phyloP scores from a whole-genome alignment of 169 alveolate species.

The Eimeria acervulina region DNA sequence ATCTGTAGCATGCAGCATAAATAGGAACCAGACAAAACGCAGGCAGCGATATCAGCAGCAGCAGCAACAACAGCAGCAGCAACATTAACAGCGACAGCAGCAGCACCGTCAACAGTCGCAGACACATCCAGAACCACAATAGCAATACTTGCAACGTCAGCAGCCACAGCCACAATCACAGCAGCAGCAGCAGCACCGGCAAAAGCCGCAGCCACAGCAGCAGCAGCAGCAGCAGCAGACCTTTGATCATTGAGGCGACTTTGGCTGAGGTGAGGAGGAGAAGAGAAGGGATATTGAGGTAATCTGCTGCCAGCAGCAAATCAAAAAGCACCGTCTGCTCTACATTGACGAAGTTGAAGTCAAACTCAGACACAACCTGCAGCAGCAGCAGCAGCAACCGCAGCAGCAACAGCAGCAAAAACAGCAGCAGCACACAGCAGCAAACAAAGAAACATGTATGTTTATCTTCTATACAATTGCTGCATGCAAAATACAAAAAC shows the following conservation, averaged over 20 bases:
- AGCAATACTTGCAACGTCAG: not conserved
- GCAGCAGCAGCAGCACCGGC: conserved; percentile 1
- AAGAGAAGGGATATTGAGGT: conserved; percentile 95
- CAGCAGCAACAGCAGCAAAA: no score
- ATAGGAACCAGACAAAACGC: no score
- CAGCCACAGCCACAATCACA: not conserved
- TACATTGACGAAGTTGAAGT: conserved; percentile 94
- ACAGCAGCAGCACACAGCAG: no score
- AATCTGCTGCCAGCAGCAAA: conserved; percentile 96
- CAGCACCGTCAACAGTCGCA: conserved; percentile 12
- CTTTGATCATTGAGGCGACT: conserved; percentile 89
- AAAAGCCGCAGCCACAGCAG: not conserved
- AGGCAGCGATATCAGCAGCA: not conserved
- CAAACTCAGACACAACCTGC: conserved; percentile 95
- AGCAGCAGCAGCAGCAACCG: not conserved
- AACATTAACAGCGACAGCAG: not conserved
- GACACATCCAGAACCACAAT: not conserved
- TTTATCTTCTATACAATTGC: no score
- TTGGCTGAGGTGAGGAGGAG: conserved; percentile 96
- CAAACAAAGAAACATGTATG: no score
- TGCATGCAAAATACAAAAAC: no score
- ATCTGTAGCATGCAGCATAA: no score
- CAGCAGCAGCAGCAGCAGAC: conserved; percentile 80
- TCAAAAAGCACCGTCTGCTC: conserved; percentile 96
- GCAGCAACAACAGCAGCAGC: not conserved